Evolutionary conservation across 768 basidiomycete genomes (phyloP).

Genomic region (Solioccasus polychromus): DNA sequence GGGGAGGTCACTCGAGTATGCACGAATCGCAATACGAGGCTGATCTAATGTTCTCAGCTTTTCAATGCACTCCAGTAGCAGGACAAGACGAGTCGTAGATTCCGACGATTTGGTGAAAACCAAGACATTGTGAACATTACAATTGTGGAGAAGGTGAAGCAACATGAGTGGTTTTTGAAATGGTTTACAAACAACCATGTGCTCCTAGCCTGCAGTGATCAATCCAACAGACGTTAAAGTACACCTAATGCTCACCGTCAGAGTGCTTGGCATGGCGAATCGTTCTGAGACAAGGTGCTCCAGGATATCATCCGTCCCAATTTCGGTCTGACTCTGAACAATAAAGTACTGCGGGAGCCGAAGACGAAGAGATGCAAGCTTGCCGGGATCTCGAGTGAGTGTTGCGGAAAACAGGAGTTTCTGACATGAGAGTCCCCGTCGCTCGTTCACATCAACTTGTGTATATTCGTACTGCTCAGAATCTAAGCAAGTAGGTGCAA

Average conservation of each 20-base stretch:
- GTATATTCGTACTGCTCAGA: conserved; percentile 15
- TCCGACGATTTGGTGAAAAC: conserved; percentile 98
- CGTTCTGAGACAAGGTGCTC: conserved; percentile 66
- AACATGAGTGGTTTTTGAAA: conserved; percentile 85
- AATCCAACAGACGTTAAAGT: not conserved
- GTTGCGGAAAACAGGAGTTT: conserved; percentile 97
- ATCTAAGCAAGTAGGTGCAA: conserved; percentile 59
- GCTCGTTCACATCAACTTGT: conserved; percentile 55
- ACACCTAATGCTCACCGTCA: conserved; percentile 50
- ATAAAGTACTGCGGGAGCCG: conserved; percentile 85
- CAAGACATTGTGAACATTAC: conserved; percentile 63
- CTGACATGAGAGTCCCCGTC: conserved; percentile 70
- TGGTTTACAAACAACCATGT: conserved; percentile 78
- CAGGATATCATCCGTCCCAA: conserved; percentile 35
- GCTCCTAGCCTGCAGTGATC: conserved; percentile 57
- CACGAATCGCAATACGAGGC: conserved; percentile 45
- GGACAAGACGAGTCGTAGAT: conserved; percentile 78
- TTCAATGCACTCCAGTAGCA: conserved; percentile 80
- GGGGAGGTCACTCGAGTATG: conserved; percentile 87
- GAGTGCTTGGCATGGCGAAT: conserved; percentile 76
- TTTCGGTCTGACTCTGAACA: conserved; percentile 53
- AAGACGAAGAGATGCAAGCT: conserved; percentile 78
- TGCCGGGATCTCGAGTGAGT: conserved; percentile 90
- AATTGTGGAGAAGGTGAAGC: conserved; percentile 75
- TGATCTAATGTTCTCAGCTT: conserved; percentile 33